These are phyloP conservation scores for Heimioporus sp. DNA, from an alignment of 768 basidiomycete genomes.

Conservation along the genomic window DNA sequence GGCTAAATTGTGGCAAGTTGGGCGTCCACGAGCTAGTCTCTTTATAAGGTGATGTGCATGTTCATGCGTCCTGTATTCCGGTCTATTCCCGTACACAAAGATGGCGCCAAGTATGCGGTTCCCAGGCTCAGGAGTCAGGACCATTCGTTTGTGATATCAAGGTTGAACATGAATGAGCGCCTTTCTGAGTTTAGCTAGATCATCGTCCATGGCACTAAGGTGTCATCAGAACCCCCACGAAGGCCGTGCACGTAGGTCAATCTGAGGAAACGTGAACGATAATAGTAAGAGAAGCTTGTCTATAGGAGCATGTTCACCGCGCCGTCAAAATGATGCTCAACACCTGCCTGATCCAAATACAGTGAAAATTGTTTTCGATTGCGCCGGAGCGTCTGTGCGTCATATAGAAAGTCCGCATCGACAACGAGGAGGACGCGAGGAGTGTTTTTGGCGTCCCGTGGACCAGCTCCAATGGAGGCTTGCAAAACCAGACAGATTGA, in stretches of 20 bases:
- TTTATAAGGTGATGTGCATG: constrained; percentile 11
- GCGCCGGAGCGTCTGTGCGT: not conserved
- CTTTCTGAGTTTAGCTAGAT: not conserved
- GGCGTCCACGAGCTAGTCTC: not conserved
- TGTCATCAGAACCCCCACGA: not conserved
- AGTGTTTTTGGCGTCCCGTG: too few relatives aligned
- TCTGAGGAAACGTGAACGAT: too few relatives aligned
- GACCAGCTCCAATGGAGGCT: too few relatives aligned
- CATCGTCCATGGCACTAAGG: not conserved
- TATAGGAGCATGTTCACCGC: too few relatives aligned
- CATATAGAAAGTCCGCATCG: not conserved
- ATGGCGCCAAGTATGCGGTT: constrained; percentile 4
- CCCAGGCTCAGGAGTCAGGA: not conserved
- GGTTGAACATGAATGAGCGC: constrained; percentile 7
- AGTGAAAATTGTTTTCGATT: not conserved
- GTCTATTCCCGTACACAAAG: constrained; percentile 6
- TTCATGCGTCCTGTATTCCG: too few relatives aligned
- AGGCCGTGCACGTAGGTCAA: not conserved
- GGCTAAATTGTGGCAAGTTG: not conserved
- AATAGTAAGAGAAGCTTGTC: too few relatives aligned
- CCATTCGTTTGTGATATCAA: not conserved
- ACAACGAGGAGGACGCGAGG: constrained; percentile 14
- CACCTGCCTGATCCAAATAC: not conserved
- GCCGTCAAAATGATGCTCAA: not conserved
- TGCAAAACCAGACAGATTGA: too few relatives aligned